phyloP scores from a whole-genome alignment of 2,329 filamentous ascomycete species.

The Pseudofabraea citricarpa region DNA sequence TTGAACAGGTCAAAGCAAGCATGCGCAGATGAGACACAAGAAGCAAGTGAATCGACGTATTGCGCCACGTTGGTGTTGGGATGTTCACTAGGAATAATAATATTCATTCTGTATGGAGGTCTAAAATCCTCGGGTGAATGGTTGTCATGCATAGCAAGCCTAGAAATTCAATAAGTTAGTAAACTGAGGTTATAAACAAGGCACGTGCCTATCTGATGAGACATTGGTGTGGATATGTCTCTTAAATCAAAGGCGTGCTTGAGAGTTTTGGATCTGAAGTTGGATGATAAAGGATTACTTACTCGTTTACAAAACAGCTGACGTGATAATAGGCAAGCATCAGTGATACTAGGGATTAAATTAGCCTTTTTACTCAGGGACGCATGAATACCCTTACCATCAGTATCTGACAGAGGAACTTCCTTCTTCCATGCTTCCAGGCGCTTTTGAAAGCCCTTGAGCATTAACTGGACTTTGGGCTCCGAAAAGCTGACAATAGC shows the following conservation, averaged over 20 bases:
- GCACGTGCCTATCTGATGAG: too few species aligned
- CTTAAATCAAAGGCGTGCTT: too few species aligned
- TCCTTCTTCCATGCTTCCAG: slow-evolving; percentile 38
- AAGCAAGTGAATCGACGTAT: slow-evolving; percentile 44
- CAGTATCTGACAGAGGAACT: slow-evolving; percentile 17
- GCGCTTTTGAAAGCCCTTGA: slow-evolving; percentile 46
- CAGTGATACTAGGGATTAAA: slow-evolving; percentile 5
- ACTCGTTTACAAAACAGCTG: too few species aligned
- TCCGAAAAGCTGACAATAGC: slow-evolving; percentile 42
- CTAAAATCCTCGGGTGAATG: slow-evolving; percentile 44
- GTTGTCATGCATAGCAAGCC: slow-evolving; percentile 49
- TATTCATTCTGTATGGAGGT: slow-evolving; percentile 18
- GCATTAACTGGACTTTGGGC: slow-evolving; percentile 43
- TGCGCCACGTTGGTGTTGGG: slow-evolving; percentile 28
- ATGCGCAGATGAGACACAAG: slow-evolving; percentile 45
- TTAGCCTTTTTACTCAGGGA: too few species aligned
- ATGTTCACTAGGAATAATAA: slow-evolving; percentile 15
- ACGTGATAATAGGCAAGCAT: too few species aligned
- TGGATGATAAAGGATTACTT: too few species aligned
- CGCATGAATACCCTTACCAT: background rate
- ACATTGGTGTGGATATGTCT: too few species aligned
- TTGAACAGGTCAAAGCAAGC: slow-evolving; percentile 42
- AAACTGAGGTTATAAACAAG: too few species aligned
- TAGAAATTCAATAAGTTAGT: too few species aligned
- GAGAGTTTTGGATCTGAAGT: too few species aligned